Conservation (phyloP, 1,284 basidiomycete genomes). For the Pseudozyma pruni region DNA sequence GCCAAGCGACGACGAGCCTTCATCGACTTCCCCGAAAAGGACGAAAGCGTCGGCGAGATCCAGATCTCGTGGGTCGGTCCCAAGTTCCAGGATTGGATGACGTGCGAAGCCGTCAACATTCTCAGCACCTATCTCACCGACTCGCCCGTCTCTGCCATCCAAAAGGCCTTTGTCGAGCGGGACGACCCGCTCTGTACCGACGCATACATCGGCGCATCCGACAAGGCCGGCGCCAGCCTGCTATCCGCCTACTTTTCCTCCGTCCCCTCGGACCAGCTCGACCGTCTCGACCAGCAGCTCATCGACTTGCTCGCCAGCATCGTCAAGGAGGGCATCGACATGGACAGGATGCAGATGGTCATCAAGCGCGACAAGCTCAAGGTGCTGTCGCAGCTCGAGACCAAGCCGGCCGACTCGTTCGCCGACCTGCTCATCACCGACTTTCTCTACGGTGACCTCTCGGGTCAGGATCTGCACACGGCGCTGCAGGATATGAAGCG, state of each 20-base stretch:
- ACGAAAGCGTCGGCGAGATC: conserved; percentile 92
- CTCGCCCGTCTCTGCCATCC: conserved; percentile 82
- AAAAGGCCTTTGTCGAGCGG: conserved; percentile 92
- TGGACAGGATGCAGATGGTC: conserved; percentile 88
- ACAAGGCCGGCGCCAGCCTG: conserved; percentile 76
- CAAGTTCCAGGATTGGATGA: conserved; percentile 77
- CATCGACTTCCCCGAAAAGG: conserved; percentile 96
- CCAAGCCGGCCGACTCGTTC: conserved; percentile 69
- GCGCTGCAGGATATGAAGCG: conserved; percentile 83
- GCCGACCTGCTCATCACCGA: conserved; percentile 76
- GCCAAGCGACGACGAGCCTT: conserved; percentile 71
- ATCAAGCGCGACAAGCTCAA: conserved; percentile 89
- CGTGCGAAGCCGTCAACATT: conserved; percentile 84
- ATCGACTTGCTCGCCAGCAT: conserved; percentile 79
- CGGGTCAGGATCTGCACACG: conserved; percentile 81
- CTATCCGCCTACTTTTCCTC: conserved; percentile 83
- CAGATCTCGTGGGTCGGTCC: conserved; percentile 84
- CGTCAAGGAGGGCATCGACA: conserved; percentile 82
- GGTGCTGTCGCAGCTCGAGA: conserved; percentile 69
- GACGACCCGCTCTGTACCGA: conserved; percentile 86
- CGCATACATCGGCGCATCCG: conserved; percentile 83
- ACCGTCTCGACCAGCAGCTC: conserved; percentile 78
- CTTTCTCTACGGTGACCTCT: conserved; percentile 85
- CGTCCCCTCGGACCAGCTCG: conserved; percentile 82
- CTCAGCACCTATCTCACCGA: conserved; percentile 86